A percentile compares a stretch with the other conserved stretches of the same genome.
Conservation (phyloP, 1,139 yeast species). For the Magnusiomyces magnusii region DNA sequence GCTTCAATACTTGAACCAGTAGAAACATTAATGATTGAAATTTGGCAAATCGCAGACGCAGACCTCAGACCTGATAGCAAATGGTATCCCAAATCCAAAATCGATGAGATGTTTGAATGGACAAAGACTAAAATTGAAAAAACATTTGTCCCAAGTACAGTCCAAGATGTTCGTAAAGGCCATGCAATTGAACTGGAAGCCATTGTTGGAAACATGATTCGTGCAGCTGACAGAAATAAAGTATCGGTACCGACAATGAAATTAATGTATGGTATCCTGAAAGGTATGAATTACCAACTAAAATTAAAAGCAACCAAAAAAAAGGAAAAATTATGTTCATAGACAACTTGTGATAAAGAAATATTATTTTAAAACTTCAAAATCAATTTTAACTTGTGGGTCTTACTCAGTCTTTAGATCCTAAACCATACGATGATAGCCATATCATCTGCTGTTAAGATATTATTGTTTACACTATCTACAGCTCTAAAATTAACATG, state of each 20-base stretch:
- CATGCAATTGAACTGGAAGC: slow-evolving; percentile 21
- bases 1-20: slow-evolving; percentile 13
- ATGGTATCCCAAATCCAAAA: slow-evolving; percentile 15
- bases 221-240: slow-evolving; percentile 21
- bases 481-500: too few species aligned
- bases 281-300: slow-evolving; percentile 17
- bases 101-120: slow-evolving; percentile 13
- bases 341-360: too few species aligned
- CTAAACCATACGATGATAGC: too few species aligned
- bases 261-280: slow-evolving; percentile 12
- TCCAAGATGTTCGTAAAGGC: slow-evolving; percentile 26
- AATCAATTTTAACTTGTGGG: too few species aligned
- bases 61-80: slow-evolving; percentile 17
- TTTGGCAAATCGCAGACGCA: slow-evolving; percentile 19
- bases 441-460: too few species aligned
- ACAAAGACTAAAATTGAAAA: slow-evolving; percentile 13
- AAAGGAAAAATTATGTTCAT: too few species aligned
- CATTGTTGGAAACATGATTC: slow-evolving; percentile 21
- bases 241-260: not conserved
- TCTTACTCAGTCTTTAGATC: too few species aligned
- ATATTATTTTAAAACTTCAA: too few species aligned
- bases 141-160: slow-evolving; percentile 23
- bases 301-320: too few species aligned
- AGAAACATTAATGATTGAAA: slow-evolving; percentile 16
- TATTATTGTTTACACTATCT: too few species aligned